phyloP scores from a whole-genome alignment of 202 grass and related monocot species.

The Zizania palustris region DNA sequence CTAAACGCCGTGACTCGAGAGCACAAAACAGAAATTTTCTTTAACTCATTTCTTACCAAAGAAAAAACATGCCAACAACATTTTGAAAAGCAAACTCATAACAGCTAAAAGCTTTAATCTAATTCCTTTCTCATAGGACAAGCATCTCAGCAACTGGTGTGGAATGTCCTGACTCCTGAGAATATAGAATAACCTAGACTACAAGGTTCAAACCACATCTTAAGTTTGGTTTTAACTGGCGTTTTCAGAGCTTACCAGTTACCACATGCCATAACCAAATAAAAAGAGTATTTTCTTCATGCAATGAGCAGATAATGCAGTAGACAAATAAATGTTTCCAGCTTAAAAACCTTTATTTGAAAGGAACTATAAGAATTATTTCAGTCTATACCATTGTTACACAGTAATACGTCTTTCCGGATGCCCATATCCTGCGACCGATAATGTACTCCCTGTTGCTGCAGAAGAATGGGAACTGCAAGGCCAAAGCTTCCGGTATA shows the following conservation, averaged over 20 bases:
- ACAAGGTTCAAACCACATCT: slow-evolving; percentile 21
- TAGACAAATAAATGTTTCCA: background rate
- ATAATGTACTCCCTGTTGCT: slow-evolving; percentile 93
- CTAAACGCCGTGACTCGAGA: background rate
- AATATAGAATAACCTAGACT: slow-evolving; percentile 27
- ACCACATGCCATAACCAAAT: background rate
- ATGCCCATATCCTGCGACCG: slow-evolving; percentile 87
- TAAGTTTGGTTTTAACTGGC: background rate
- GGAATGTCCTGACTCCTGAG: slow-evolving; percentile 9
- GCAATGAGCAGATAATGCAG: background rate
- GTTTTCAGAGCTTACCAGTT: no score
- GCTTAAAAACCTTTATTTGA: background rate
- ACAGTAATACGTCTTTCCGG: slow-evolving; percentile 79
- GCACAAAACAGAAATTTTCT: background rate
- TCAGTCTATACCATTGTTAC: slow-evolving; percentile 68
- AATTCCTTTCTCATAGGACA: background rate
- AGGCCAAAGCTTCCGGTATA: slow-evolving; percentile 14
- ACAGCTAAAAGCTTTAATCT: background rate
- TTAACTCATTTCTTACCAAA: background rate
- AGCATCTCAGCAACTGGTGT: slow-evolving; percentile 26
- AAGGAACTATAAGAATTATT: background rate
- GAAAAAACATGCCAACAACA: slow-evolving; percentile 16
- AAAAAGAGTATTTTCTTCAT: background rate
- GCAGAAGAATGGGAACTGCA: slow-evolving; percentile 98
- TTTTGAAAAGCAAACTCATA: slow-evolving; percentile 6